phyloP scores from a whole-genome alignment of 2,329 filamentous ascomycete species.

The Aphanocladium album region DNA sequence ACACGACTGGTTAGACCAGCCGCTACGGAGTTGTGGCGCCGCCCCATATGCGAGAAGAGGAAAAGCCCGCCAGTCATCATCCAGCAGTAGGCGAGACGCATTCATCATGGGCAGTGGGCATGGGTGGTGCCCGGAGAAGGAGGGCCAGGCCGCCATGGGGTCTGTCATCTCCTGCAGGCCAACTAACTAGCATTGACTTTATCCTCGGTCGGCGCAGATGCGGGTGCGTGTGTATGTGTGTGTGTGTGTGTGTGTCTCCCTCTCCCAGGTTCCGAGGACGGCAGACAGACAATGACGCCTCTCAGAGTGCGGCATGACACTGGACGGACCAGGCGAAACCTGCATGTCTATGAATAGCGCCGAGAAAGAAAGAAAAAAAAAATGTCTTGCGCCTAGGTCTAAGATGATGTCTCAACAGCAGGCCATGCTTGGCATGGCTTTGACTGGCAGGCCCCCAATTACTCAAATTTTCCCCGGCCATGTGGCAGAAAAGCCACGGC shows the following conservation, averaged over 20 bases:
- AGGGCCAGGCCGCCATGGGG: background rate
- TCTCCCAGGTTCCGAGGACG: background rate
- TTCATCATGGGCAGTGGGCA: background rate
- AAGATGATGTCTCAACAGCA: conserved; percentile 4
- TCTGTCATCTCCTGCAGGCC: background rate
- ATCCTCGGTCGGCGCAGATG: background rate
- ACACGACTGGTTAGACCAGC: background rate
- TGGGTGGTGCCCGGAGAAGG: background rate
- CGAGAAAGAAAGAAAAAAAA: background rate
- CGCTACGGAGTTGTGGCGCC: conserved; percentile 9
- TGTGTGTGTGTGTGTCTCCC: too few relatives aligned
- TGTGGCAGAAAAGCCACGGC: conserved; percentile 5
- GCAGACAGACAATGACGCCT: too few relatives aligned
- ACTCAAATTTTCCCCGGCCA: background rate
- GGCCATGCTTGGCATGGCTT: background rate
- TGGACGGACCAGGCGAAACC: background rate
- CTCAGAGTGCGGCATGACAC: background rate
- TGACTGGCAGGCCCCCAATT: background rate
- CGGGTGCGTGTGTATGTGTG: background rate
- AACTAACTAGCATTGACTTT: too few relatives aligned
- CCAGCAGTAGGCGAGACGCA: background rate
- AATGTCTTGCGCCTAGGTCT: background rate
- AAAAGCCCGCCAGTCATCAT: background rate
- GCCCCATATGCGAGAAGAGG: conserved; percentile 6
- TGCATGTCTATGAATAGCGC: conserved; percentile 14